A percentile compares a stretch with the other conserved stretches of the same genome.
Evolutionary conservation across 2,329 filamentous ascomycete genomes (phyloP).

Genomic region (Venturia oleaginea): DNA sequence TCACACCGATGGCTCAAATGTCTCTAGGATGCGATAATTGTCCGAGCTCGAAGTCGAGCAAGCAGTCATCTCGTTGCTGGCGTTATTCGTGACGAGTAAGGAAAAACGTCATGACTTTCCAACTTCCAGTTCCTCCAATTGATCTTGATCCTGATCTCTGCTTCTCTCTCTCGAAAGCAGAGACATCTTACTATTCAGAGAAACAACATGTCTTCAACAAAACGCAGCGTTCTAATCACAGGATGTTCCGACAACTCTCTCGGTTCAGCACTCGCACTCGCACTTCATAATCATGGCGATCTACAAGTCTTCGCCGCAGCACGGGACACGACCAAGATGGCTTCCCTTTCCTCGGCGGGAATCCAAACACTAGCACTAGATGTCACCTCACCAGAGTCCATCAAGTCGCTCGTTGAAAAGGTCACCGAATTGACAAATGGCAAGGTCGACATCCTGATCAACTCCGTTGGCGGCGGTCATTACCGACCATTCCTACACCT

Average conservation of each 20-base stretch:
- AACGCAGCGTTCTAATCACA: constrained; percentile 20
- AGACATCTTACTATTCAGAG: not conserved
- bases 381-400: constrained; percentile 24
- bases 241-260: constrained; percentile 29
- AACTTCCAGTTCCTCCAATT: not conserved
- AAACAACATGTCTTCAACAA: not conserved
- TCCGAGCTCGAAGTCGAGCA: too few species aligned
- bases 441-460: constrained; percentile 29
- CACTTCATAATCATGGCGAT: constrained; percentile 26
- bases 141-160: not conserved
- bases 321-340: constrained; percentile 29
- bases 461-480: constrained; percentile 49
- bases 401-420: constrained; percentile 15
- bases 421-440: not conserved
- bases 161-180: not conserved
- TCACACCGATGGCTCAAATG: too few species aligned
- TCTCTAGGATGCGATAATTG: too few species aligned
- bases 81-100: too few species aligned
- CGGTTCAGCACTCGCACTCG: constrained; percentile 31
- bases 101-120: too few species aligned
- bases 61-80: too few species aligned
- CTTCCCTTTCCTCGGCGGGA: constrained; percentile 16
- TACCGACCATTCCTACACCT: constrained; percentile 49
- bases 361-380: constrained; percentile 26
- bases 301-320: constrained; percentile 36